Conservation (phyloP, 768 basidiomycete genomes). For the Phylloporus sp. region DNA sequence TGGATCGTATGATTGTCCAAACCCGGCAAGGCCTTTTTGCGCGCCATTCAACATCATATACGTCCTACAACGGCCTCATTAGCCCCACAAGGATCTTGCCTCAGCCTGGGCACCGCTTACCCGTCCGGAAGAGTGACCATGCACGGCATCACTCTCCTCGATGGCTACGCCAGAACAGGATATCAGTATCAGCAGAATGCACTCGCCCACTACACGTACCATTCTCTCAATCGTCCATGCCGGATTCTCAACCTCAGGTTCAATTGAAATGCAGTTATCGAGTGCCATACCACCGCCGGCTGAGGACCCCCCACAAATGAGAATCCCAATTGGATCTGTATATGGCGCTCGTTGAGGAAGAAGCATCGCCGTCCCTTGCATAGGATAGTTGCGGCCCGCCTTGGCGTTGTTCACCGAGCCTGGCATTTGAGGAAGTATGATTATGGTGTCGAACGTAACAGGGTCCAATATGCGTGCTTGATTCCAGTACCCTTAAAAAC, state of each 20-base stretch:
- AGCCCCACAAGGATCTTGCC: no score
- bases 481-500: slow-evolving; percentile 65
- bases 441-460: slow-evolving; percentile 56
- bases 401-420: slow-evolving; percentile 68
- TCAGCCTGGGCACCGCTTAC: neutral
- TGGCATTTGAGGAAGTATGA: slow-evolving; percentile 65
- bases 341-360: slow-evolving; percentile 72
- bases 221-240: slow-evolving; percentile 76
- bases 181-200: neutral
- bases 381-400: slow-evolving; percentile 75
- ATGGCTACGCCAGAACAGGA: slow-evolving; percentile 42
- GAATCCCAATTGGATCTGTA: slow-evolving; percentile 61
- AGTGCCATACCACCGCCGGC: slow-evolving; percentile 46
- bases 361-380: slow-evolving; percentile 67
- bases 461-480: slow-evolving; percentile 76
- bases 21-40: slow-evolving; percentile 65
- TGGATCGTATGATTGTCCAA: slow-evolving; percentile 62
- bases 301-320: slow-evolving; percentile 77
- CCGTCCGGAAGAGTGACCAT: slow-evolving; percentile 59
- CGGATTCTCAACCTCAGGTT: slow-evolving; percentile 58
- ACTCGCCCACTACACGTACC: slow-evolving; percentile 40
- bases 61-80: no score
- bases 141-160: slow-evolving; percentile 72
- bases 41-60: slow-evolving; percentile 50
- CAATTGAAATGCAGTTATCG: slow-evolving; percentile 70